These are phyloP conservation scores for Colletotrichum salicis DNA, from an alignment of 2,329 filamentous ascomycete species.

Conservation along the genomic window DNA sequence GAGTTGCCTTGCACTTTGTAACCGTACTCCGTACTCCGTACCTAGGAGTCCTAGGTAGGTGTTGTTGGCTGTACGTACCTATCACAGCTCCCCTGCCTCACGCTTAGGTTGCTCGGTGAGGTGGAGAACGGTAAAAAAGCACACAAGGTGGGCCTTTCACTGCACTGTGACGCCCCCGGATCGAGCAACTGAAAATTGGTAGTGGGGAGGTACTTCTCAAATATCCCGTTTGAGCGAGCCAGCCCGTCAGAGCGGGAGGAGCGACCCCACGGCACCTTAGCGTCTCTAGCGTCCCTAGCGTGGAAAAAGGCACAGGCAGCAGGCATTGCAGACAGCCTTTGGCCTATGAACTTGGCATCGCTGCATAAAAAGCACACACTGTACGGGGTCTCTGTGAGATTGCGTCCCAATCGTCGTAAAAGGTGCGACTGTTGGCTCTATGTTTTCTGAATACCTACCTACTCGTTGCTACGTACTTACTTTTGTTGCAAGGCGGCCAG, in stretches of 20 bases:
- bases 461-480: too few relatives aligned
- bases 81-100: neutral
- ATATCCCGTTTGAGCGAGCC: slow-evolving; percentile 22
- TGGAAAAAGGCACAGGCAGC: slow-evolving; percentile 6
- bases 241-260: slow-evolving; percentile 33
- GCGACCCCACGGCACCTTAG: slow-evolving; percentile 18
- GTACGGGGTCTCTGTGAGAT: neutral
- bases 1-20: neutral
- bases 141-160: neutral
- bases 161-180: slow-evolving; percentile 13
- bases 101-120: neutral
- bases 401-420: neutral
- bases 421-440: neutral
- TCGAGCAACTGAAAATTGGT: slow-evolving; percentile 17
- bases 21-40: too few relatives aligned
- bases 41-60: too few relatives aligned
- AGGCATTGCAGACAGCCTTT: slow-evolving; percentile 24
- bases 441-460: neutral
- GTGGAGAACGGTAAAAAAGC: neutral
- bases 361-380: neutral
- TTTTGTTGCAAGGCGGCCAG: too few relatives aligned
- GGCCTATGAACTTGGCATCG: neutral
- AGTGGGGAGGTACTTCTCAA: slow-evolving; percentile 7
- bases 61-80: neutral
- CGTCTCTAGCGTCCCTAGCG: slow-evolving; percentile 19